Evolutionary conservation across 345 rosid species (phyloP).

Genomic region (Bretschneidera sinensis): DNA sequence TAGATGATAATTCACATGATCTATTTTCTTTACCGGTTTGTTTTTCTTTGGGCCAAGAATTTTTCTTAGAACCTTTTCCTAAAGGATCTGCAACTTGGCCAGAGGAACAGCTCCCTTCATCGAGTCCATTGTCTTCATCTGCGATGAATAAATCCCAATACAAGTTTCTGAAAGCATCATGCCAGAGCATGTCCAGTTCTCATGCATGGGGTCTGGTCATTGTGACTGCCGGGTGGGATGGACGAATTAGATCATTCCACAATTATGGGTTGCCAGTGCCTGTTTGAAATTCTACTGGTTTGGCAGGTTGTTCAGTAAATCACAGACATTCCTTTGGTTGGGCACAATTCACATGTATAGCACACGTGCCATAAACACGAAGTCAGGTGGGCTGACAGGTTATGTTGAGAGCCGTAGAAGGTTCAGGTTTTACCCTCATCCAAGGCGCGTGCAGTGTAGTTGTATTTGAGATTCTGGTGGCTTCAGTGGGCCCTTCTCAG

Average conservation of each 20-base stretch:
- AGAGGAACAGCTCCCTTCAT: slow-evolving; percentile 73
- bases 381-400: slow-evolving; percentile 5
- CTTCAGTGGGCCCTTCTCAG: slow-evolving; percentile 19
- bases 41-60: slow-evolving; percentile 58
- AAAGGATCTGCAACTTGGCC: slow-evolving; percentile 96
- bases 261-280: slow-evolving; percentile 84
- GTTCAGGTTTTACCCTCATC: slow-evolving; percentile 8
- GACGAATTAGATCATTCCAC: slow-evolving; percentile 81
- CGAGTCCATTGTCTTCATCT: slow-evolving; percentile 34
- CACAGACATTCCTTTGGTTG: background rate
- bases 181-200: slow-evolving; percentile 55
- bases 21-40: slow-evolving; percentile 44
- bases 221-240: slow-evolving; percentile 93
- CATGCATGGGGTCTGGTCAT: slow-evolving; percentile 92
- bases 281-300: slow-evolving; percentile 29
- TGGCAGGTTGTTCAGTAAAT: slow-evolving; percentile 13
- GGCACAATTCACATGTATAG: background rate
- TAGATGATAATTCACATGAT: slow-evolving; percentile 20
- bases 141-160: slow-evolving; percentile 57
- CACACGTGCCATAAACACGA: slow-evolving; percentile 8
- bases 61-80: slow-evolving; percentile 59
- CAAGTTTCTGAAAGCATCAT: slow-evolving; percentile 61
- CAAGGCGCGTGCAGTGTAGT: slow-evolving; percentile 13
- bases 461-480: slow-evolving; percentile 10
- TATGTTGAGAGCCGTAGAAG: slow-evolving; percentile 1